Percentiles rank a stretch among this genome's conserved stretches.
phyloP scores from a whole-genome alignment of 78 protist species.

The Dictyostelium intermedium region DNA sequence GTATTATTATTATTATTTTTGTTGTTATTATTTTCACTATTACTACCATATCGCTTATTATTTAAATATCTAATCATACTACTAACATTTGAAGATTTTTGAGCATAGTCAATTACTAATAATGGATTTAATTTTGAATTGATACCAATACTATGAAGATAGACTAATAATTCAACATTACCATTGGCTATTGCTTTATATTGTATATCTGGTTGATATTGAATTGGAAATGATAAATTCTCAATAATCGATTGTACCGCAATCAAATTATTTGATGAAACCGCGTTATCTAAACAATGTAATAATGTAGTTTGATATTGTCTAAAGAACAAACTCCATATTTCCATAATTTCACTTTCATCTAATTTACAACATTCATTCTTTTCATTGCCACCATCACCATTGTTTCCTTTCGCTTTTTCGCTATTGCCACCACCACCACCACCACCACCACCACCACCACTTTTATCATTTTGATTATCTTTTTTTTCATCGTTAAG shows the following conservation, averaged over 20 bases:
- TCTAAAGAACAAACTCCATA: background rate
- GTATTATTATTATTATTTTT: background rate
- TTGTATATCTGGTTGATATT: constrained; percentile 17
- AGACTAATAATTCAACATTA: background rate
- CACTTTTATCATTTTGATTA: background rate
- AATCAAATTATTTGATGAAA: background rate
- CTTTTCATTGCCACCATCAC: background rate
- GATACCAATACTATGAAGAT: background rate
- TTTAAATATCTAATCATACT: constrained; percentile 9
- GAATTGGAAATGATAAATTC: background rate
- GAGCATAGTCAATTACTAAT: background rate
- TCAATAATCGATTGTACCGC: background rate
- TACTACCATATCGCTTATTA: background rate
- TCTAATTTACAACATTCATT: background rate
- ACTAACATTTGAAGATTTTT: background rate
- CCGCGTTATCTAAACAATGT: constrained; percentile 3
- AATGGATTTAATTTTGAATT: background rate
- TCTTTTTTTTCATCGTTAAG: background rate
- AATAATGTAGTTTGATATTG: background rate
- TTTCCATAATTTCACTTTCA: background rate
- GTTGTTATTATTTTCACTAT: no score
- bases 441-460: background rate
- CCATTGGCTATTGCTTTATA: constrained; percentile 1
- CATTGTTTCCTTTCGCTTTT: no score
- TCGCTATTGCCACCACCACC: no score